A percentile compares a stretch with the other conserved stretches of the same genome.
These are phyloP conservation scores for Cladophialophora yegresii DNA, from an alignment of 2,329 filamentous ascomycete species.

Conservation along the genomic window DNA sequence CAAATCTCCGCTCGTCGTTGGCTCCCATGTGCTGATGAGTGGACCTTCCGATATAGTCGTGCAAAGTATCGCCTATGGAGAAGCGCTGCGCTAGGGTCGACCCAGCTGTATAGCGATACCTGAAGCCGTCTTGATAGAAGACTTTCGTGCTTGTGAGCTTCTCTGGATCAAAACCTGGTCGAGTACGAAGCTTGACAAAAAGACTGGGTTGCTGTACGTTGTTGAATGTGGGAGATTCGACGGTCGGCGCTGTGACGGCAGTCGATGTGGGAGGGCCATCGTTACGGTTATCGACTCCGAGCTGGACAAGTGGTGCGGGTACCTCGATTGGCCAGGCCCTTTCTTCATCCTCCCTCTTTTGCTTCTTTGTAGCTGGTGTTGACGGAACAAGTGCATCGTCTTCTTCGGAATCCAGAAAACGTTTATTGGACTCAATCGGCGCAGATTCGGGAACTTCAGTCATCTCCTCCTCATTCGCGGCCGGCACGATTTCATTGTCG, in stretches of 20 bases:
- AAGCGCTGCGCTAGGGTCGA: slow-evolving; percentile 31
- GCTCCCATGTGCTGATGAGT: not conserved
- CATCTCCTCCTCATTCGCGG: not conserved
- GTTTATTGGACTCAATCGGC: not conserved
- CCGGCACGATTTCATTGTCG: not conserved
- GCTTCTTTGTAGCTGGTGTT: slow-evolving; percentile 9
- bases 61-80: slow-evolving; percentile 23
- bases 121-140: slow-evolving; percentile 30
- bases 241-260: no score
- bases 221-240: not conserved
- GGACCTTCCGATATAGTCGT: slow-evolving; percentile 18
- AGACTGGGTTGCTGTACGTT: not conserved
- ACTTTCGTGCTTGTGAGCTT: slow-evolving; percentile 25
- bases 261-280: not conserved
- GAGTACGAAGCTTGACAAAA: slow-evolving; percentile 17
- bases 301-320: not conserved
- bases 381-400: not conserved
- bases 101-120: slow-evolving; percentile 26
- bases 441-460: not conserved
- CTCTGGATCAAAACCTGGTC: slow-evolving; percentile 14
- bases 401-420: not conserved
- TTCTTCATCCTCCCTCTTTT: not conserved
- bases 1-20: slow-evolving; percentile 17
- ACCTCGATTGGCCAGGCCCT: not conserved
- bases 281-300: not conserved